Evolutionary conservation across 371 early-diverging fungal genomes (phyloP), one percentile per base, ranked within the genome.

Genomic region (Mortierella polycephala): DNA sequence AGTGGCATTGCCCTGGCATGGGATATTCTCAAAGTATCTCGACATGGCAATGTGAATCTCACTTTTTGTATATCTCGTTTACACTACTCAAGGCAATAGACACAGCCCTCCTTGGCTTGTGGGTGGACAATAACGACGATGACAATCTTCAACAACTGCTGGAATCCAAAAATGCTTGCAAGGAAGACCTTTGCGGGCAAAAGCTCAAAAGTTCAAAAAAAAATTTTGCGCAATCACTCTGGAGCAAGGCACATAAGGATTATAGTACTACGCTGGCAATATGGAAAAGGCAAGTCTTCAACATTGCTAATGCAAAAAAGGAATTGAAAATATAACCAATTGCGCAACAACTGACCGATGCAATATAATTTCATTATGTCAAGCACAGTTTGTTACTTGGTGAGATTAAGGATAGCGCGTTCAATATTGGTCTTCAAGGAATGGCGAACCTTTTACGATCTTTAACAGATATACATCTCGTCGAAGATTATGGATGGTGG

Each of bases 401-500:
- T 0, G 87, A 89, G 46, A 58, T 88, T 14, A 54, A 62, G 16
- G 93, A 93, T 59, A 60, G 71, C 2, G 86, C 86, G 21, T 91
- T 89, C 54, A 81, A 75, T n/a, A 68, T 84, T 44, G 89, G 89
- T 0, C 66, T 89, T 5, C 60, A 69, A 5, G 81, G 77, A 9
- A 85, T 92, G 57, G 85, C 87, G 18, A 80, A 82, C 3, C 59
- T 85, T 10, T 71, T 92, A 41, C 53, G 44, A 62, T 84, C 59
- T 47, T 56, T 67, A 50, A 66, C 52, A 16, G 86, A 89, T 40
- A 66, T 75, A 13, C 65, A 80, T 0, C 72, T 87, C 0, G 71
- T 92, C 8, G 82, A 85, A 71, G 81, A 86, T 11, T 91, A 90
- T 74, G 84, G 86, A 10, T 86, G 90, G 84, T 89, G 89, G 89